A percentile compares a stretch with the other conserved stretches of the same genome.
These are phyloP conservation scores for Neohortaea acidophila DNA, from an alignment of 495 filamentous ascomycete species.

Conservation along the genomic window DNA sequence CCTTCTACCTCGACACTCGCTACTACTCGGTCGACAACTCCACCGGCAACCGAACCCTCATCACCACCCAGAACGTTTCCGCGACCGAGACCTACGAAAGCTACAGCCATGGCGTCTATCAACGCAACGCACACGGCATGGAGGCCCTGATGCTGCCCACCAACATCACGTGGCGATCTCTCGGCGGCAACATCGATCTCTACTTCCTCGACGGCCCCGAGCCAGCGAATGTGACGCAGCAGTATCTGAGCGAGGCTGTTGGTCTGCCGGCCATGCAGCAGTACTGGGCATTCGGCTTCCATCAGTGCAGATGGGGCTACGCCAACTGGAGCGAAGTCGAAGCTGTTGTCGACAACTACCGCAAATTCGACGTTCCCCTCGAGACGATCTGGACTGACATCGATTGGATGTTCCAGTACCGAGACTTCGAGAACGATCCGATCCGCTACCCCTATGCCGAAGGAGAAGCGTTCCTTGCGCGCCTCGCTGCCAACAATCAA, in stretches of 20 bases:
- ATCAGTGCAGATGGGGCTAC: conserved; percentile 55
- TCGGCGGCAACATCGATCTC: conserved; percentile 48
- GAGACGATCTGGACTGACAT: conserved; percentile 52
- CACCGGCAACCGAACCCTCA: conserved; percentile 39
- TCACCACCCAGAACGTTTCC: conserved; percentile 39
- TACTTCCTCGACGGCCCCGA: conserved; percentile 49
- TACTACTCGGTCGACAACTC: conserved; percentile 41
- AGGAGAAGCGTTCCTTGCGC: conserved; percentile 44
- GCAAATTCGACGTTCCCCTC: conserved; percentile 44
- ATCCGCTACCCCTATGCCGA: conserved; percentile 34
- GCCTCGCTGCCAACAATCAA: conserved; percentile 50
- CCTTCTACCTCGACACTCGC: conserved; percentile 50
- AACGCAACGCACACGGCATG: conserved; percentile 56
- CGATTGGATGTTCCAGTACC: conserved; percentile 42
- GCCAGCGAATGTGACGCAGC: conserved; percentile 39
- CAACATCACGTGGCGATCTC: conserved; percentile 60
- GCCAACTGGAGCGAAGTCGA: conserved; percentile 40
- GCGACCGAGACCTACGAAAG: conserved; percentile 42
- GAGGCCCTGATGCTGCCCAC: conserved; percentile 51
- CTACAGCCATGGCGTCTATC: conserved; percentile 46
- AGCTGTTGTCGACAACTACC: conserved; percentile 43
- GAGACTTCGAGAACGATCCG: conserved; percentile 43
- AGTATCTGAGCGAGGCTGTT: conserved; percentile 40
- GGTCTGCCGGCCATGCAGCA: conserved; percentile 49
- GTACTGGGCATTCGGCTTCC: conserved; percentile 47